Evolutionary conservation across 2,329 filamentous ascomycete genomes (phyloP).

Genomic region (Monilinia vaccinii-corymbosi): DNA sequence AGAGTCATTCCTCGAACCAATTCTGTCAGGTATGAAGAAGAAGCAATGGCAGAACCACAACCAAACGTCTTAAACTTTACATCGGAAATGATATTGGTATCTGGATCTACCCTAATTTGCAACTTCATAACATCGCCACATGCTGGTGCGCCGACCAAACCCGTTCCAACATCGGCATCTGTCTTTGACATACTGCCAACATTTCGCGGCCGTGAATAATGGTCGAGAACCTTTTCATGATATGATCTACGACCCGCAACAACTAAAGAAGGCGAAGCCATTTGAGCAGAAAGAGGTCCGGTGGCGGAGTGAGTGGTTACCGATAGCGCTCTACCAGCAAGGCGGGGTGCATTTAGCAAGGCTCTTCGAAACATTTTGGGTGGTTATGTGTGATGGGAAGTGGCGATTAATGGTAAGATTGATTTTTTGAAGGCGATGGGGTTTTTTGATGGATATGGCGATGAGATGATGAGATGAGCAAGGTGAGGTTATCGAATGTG

Average conservation of each 20-base stretch:
- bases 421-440: slow-evolving; percentile 1
- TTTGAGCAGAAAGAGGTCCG: slow-evolving; percentile 17
- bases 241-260: slow-evolving; percentile 26
- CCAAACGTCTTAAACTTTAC: slow-evolving; percentile 99
- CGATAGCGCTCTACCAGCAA: slow-evolving; percentile 25
- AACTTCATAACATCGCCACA: slow-evolving; percentile 93
- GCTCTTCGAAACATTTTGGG: slow-evolving; percentile 27
- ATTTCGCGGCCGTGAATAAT: slow-evolving; percentile 73
- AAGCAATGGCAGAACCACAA: slow-evolving; percentile 89
- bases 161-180: slow-evolving; percentile 77
- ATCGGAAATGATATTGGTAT: slow-evolving; percentile 80
- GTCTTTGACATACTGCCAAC: slow-evolving; percentile 72
- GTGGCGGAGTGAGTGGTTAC: slow-evolving; percentile 20
- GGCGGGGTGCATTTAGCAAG: slow-evolving; percentile 24
- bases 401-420: background rate
- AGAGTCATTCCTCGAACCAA: slow-evolving; percentile 92
- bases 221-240: slow-evolving; percentile 54
- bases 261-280: slow-evolving; percentile 21
- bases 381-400: background rate
- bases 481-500: background rate
- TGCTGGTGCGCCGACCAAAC: slow-evolving; percentile 82
- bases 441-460: slow-evolving; percentile 3
- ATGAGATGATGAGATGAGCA: background rate
- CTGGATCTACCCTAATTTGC: slow-evolving; percentile 84
- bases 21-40: slow-evolving; percentile 88